Evolutionary conservation across 768 basidiomycete species (phyloP).

Genomic region (Obba rivulosa): DNA sequence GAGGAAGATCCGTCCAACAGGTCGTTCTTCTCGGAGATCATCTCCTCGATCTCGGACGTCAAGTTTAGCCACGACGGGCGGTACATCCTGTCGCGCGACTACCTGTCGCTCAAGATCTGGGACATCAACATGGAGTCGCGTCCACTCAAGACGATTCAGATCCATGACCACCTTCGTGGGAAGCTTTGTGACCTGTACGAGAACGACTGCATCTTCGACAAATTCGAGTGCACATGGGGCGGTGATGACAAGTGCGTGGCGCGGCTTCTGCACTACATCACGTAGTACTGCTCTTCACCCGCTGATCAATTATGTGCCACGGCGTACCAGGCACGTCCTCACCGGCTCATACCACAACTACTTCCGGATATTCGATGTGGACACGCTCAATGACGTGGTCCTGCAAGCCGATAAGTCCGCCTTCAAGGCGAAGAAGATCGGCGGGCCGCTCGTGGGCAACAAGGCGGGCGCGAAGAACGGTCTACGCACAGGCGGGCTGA

Average conservation of each 20-base stretch:
- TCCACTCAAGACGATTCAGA: constrained; percentile 95
- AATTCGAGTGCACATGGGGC: constrained; percentile 98
- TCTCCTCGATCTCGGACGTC: constrained; percentile 98
- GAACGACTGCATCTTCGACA: constrained; percentile 99
- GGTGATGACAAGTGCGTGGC: constrained; percentile 88
- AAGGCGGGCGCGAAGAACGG: constrained; percentile 74
- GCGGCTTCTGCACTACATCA: neutral
- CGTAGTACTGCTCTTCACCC: neutral
- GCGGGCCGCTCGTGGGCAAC: constrained; percentile 71
- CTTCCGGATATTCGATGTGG: constrained; percentile 97
- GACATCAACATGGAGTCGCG: constrained; percentile 98
- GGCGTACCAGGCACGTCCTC: constrained; percentile 72
- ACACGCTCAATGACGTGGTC: constrained; percentile 82
- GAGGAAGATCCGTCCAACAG: constrained; percentile 96
- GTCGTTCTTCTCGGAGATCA: constrained; percentile 99
- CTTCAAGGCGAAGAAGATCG: constrained; percentile 99
- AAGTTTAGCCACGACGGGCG: constrained; percentile 98
- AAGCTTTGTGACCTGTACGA: constrained; percentile 99
- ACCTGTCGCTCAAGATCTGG: constrained; percentile 98
- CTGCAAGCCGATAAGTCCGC: constrained; percentile 98
- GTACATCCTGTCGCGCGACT: constrained; percentile 95
- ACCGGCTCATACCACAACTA: constrained; percentile 99
- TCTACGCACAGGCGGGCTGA: constrained; percentile 61
- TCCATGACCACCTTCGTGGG: constrained; percentile 95
- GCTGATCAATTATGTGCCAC: constrained; percentile 1